Evolutionary conservation across 2,329 filamentous ascomycete genomes (phyloP), one percentile per base, ranked within the genome.

Genomic region (Colletotrichum eremochloae): DNA sequence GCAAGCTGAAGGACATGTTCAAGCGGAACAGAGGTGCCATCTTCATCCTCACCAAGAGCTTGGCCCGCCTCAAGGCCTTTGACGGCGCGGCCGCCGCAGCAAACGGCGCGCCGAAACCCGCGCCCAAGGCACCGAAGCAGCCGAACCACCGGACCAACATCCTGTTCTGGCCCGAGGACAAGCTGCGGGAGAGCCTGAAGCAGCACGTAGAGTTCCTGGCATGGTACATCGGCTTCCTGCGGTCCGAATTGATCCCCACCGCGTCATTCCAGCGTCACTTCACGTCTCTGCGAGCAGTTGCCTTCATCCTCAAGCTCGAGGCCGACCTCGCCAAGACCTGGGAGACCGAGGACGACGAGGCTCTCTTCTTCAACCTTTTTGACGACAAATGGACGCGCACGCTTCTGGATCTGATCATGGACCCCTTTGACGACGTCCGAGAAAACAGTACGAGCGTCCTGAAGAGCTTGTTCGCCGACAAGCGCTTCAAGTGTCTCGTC

Each of bases 371-470:
- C 60, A 79, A 83, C 60, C 76, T 82, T 2, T 81, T 87, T 72
- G 86, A 89, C 58, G 75, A 76, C 3, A 84, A 81, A 0, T 89
- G 92, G 83, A 81, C 89, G 14, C 86, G 92, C 60, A 85, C 91
- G 5, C 84, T 98, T 8, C 84, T 95, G 18, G 94, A 97, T 79
- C 88, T 97, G 31, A 82, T 97, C 9, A 86, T 97, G 78, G 94
- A 99, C 77, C 94, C 96, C 0, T 99, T 97, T 77, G 96, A 98
- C 69, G 96, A 99, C 80, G 93, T 98, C 5, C 88, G 96, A 75
- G 90, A 88, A 55, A 81, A 83, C 48, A 87, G 90, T 3, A 83
- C 86, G 0, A 81, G 80, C 1, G 82, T 91, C 2, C 76, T 93
- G 38, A 80, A 79, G 74, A 85, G 84, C 64, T 76, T 88, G n/a